These are phyloP conservation scores for Austroboletus festivus DNA, from an alignment of 768 basidiomycete genomes.

Conservation along the genomic window DNA sequence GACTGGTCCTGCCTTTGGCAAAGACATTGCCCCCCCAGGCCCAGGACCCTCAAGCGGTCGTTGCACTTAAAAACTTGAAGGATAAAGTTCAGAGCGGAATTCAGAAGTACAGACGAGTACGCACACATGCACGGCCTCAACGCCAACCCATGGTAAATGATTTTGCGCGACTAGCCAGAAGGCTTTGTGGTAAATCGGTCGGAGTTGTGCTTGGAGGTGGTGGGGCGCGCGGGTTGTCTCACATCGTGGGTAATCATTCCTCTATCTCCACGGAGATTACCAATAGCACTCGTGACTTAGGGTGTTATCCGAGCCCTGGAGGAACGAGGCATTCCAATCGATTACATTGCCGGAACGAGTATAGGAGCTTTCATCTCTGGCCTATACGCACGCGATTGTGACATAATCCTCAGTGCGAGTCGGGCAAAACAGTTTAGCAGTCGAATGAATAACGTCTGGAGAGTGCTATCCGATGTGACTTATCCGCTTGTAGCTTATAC, in stretches of 20 bases:
- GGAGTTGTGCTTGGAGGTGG: conserved; percentile 95
- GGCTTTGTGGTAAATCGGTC: conserved; percentile 90
- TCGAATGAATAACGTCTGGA: conserved; percentile 92
- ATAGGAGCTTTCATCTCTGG: conserved; percentile 94
- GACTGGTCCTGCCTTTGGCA: conserved; percentile 61
- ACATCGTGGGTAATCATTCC: conserved; percentile 46
- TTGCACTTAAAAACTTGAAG: conserved; percentile 87
- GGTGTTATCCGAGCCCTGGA: conserved; percentile 92
- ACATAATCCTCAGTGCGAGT: conserved; percentile 80
- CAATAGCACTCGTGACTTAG: conserved; percentile 36
- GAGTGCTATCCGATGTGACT: conserved; percentile 87
- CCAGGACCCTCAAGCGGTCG: conserved; percentile 86
- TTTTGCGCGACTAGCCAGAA: conserved; percentile 85
- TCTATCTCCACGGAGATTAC: conserved; percentile 8
- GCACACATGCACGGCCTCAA: conserved; percentile 62
- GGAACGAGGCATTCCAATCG: conserved; percentile 90
- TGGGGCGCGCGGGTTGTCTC: conserved; percentile 88
- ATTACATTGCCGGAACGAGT: conserved; percentile 91
- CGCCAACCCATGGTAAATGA: conserved; percentile 84
- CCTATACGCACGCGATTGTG: conserved; percentile 91
- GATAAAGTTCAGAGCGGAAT: conserved; percentile 89
- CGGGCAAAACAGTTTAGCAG: conserved; percentile 89
- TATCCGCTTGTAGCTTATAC: conserved; percentile 77
- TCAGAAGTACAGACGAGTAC: conserved; percentile 75
- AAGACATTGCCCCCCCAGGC: conserved; percentile 64